phyloP scores from a whole-genome alignment of 495 filamentous ascomycete genomes.

The Cryomyces minteri region DNA sequence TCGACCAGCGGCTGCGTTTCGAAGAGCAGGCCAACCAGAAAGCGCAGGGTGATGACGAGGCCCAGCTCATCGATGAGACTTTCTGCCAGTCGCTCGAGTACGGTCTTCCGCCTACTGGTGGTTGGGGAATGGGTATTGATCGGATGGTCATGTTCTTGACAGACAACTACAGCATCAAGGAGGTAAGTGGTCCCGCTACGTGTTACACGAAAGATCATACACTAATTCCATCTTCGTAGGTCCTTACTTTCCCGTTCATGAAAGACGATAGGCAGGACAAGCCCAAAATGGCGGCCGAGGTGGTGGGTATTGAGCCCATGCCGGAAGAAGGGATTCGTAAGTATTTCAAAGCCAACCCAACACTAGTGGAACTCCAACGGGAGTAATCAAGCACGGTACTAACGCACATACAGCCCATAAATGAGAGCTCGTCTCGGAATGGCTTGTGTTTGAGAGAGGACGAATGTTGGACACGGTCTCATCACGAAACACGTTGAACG shows the following conservation, averaged over 20 bases:
- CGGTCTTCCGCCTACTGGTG: slow-evolving; percentile 82
- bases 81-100: slow-evolving; percentile 76
- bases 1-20: slow-evolving; percentile 84
- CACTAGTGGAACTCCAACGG: no score
- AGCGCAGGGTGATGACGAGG: slow-evolving; percentile 91
- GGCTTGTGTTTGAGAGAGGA: no score
- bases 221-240: no score
- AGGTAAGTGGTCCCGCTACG: slow-evolving; percentile 24
- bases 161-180: slow-evolving; percentile 87
- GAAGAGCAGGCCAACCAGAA: slow-evolving; percentile 95
- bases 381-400: no score
- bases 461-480: no score
- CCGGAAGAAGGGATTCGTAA: slow-evolving; percentile 42
- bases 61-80: slow-evolving; percentile 85
- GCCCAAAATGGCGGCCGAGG: slow-evolving; percentile 43
- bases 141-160: slow-evolving; percentile 95
- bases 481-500: no score
- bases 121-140: slow-evolving; percentile 96
- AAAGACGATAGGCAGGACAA: slow-evolving; percentile 42
- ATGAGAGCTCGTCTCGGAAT: no score
- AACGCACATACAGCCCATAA: no score
- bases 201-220: no score
- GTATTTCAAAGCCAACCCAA: not conserved
- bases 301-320: slow-evolving; percentile 41
- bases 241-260: slow-evolving; percentile 83